Percentiles rank a stretch among this genome's conserved stretches.
phyloP scores from a whole-genome alignment of 345 rosid species.

The Linum tenue region DNA sequence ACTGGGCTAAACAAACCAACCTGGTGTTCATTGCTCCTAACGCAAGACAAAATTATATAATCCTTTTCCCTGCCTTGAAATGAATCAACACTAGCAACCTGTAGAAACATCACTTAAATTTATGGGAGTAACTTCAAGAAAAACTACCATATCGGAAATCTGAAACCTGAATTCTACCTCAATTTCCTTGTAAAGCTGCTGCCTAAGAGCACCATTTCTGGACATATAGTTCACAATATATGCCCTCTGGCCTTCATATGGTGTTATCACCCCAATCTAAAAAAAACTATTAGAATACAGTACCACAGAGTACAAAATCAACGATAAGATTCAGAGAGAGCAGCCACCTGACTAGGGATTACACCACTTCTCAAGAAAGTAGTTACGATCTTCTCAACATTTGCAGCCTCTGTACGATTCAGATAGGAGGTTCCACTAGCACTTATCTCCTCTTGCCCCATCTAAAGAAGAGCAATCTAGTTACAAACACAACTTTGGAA shows the following conservation, averaged over 20 bases:
- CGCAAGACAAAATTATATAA: conserved; percentile 95
- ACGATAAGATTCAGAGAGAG: neutral
- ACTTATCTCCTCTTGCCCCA: conserved; percentile 99
- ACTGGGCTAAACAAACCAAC: conserved; percentile 27
- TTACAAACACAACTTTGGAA: conserved; percentile 11
- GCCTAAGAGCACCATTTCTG: conserved; percentile 93
- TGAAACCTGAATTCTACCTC: conserved; percentile 45
- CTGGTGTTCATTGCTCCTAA: conserved; percentile 99
- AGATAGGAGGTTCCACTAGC: conserved; percentile 97
- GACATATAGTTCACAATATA: conserved; percentile 98
- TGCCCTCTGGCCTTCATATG: conserved; percentile 97
- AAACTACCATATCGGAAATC: neutral
- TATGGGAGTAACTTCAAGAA: neutral
- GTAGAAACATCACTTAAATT: conserved; percentile 9
- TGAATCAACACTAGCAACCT: conserved; percentile 99
- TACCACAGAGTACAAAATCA: neutral
- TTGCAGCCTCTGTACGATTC: conserved; percentile 98
- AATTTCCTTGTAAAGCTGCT: conserved; percentile 97
- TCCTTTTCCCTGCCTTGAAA: conserved; percentile 99
- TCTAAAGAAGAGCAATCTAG: conserved; percentile 35
- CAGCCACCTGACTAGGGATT: conserved; percentile 77
- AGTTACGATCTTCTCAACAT: conserved; percentile 98
- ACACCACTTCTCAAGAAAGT: conserved; percentile 98
- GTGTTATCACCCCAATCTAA: conserved; percentile 98
- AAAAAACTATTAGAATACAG: conserved; percentile 1